A percentile compares a stretch with the other conserved stretches of the same genome.
phyloP scores from a whole-genome alignment of 2,329 filamentous ascomycete species.

The Hymenoscyphus salicellus region DNA sequence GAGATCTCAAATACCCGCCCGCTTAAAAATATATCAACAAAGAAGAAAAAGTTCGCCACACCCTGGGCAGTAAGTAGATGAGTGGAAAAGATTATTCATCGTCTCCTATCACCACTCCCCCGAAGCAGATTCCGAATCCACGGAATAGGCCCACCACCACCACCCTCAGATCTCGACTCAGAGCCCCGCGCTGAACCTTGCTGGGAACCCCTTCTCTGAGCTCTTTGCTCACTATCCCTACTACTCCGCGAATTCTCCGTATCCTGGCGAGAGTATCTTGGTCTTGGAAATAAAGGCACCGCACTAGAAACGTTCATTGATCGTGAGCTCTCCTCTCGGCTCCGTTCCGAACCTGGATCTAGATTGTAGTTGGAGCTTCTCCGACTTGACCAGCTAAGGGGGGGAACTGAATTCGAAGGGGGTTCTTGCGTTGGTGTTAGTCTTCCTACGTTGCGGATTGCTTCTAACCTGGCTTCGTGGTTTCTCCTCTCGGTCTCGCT shows the following conservation, averaged over 20 bases:
- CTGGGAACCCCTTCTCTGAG: constrained; percentile 25
- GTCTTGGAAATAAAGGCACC: not conserved
- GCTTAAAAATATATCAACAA: not conserved
- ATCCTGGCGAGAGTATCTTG: not conserved
- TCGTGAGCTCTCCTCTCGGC: not conserved
- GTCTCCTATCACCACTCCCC: constrained; percentile 7
- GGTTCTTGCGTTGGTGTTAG: constrained; percentile 23
- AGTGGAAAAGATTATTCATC: not conserved
- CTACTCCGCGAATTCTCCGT: not conserved
- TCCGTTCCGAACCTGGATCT: not conserved
- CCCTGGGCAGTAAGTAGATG: not conserved
- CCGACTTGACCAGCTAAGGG: constrained; percentile 3
- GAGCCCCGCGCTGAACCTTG: constrained; percentile 10
- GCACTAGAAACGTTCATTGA: too few relatives aligned
- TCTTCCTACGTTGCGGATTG: constrained; percentile 26
- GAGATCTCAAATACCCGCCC: not conserved
- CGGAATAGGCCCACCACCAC: constrained; percentile 20
- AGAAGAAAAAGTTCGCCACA: not conserved
- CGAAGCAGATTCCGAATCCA: constrained; percentile 31
- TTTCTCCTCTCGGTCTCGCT: constrained; percentile 15
- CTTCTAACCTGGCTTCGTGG: constrained; percentile 32
- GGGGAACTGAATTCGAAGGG: not conserved
- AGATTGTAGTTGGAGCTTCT: not conserved
- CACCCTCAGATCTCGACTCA: not conserved
- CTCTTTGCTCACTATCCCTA: constrained; percentile 7